Conservation (phyloP, 1,139 yeast species). For the Protomyces pachydermus region DNA sequence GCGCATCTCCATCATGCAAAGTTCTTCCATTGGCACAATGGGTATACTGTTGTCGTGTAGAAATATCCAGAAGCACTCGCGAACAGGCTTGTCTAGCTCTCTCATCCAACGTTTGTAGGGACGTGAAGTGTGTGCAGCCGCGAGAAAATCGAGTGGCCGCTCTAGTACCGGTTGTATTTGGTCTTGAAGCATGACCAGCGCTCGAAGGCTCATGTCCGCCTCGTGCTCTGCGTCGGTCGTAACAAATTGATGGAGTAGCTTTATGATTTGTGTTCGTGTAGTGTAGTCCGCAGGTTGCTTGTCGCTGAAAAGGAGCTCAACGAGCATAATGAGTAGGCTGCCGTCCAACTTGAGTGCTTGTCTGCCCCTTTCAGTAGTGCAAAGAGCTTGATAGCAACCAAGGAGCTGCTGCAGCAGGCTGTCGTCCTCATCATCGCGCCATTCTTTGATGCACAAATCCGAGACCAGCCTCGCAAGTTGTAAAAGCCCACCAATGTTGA, state of each 20-base stretch:
- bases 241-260: constrained; percentile 13
- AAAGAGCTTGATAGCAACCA: constrained; percentile 26
- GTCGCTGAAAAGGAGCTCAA: constrained; percentile 28
- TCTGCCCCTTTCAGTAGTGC: constrained; percentile 9
- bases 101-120: constrained; percentile 31
- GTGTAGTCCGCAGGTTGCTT: constrained; percentile 29
- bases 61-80: constrained; percentile 33
- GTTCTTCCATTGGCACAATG: background rate
- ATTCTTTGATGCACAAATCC: constrained; percentile 18
- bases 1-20: constrained; percentile 4
- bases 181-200: constrained; percentile 27
- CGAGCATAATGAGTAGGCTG: background rate
- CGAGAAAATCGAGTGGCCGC: constrained; percentile 29
- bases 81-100: constrained; percentile 30
- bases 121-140: constrained; percentile 28
- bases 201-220: constrained; percentile 19
- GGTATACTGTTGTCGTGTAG: constrained; percentile 24
- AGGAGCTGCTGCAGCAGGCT: constrained; percentile 25
- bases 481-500: constrained; percentile 24
- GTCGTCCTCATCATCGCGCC: constrained; percentile 32
- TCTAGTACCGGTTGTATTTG: constrained; percentile 8
- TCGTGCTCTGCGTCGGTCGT: background rate
- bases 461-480: background rate
- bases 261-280: constrained; percentile 25
- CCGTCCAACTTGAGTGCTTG: background rate